Evolutionary conservation across 495 filamentous ascomycete species (phyloP).

Genomic region (Aspergillus saccharolyticus): DNA sequence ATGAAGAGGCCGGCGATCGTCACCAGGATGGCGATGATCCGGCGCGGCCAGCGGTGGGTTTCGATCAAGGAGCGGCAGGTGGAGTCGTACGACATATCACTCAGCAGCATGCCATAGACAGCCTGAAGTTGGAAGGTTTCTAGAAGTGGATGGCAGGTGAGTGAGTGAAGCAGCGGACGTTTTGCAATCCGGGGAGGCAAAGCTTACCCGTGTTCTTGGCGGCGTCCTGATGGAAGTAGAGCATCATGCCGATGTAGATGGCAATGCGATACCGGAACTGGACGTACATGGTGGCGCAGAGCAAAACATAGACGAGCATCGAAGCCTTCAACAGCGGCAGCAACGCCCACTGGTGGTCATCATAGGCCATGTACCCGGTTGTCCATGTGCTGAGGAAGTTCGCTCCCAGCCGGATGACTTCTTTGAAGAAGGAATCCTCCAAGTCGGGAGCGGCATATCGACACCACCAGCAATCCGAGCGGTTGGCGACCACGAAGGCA

Average conservation of each 20-base stretch:
- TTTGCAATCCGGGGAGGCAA: not conserved
- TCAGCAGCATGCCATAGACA: conserved; percentile 59
- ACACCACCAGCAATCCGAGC: conserved; percentile 57
- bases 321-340: conserved; percentile 57
- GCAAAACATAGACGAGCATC: conserved; percentile 55
- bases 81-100: conserved; percentile 53
- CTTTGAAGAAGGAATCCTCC: conserved; percentile 29
- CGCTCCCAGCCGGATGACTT: conserved; percentile 39
- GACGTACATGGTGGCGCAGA: conserved; percentile 52
- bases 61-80: conserved; percentile 47
- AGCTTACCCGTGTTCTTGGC: conserved; percentile 27
- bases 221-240: conserved; percentile 49
- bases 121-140: conserved; percentile 54
- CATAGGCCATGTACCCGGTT: conserved; percentile 53
- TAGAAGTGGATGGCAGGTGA: conserved; percentile 13
- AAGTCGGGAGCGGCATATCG: conserved; percentile 48
- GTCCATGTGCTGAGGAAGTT: conserved; percentile 55
- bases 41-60: conserved; percentile 41
- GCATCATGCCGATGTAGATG: conserved; percentile 43
- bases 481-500: conserved; percentile 52
- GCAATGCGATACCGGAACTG: conserved; percentile 53
- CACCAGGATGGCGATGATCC: conserved; percentile 41
- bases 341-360: conserved; percentile 63
- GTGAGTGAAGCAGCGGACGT: not conserved
- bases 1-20: conserved; percentile 49